Conservation (phyloP, 1,284 basidiomycete species). For the Polyporus tsugae region DNA sequence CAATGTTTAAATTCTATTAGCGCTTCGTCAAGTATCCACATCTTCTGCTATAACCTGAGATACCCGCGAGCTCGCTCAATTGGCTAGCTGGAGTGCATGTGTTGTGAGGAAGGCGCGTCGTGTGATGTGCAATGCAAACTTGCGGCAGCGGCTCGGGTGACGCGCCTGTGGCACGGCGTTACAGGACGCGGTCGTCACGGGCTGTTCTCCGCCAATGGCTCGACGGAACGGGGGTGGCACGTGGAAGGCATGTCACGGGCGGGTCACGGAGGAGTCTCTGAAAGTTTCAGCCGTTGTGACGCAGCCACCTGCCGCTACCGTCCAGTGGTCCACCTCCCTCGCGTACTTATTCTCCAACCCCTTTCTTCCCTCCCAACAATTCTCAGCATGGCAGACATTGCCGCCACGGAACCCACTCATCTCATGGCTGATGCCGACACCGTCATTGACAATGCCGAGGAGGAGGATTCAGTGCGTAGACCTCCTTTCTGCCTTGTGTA, state of each 20-base stretch:
- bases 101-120: too few relatives aligned
- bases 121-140: too few relatives aligned
- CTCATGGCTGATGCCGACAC: conserved; percentile 40
- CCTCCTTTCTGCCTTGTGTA: neutral
- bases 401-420: conserved; percentile 40
- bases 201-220: neutral
- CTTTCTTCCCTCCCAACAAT: neutral
- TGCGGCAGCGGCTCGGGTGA: neutral
- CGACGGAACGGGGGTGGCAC: neutral
- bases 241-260: neutral
- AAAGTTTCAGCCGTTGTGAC: neutral
- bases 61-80: too few relatives aligned
- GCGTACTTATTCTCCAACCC: neutral
- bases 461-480: conserved; percentile 47
- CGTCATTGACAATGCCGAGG: conserved; percentile 46
- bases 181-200: neutral
- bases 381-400: conserved; percentile 43
- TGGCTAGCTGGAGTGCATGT: too few relatives aligned
- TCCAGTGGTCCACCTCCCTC: neutral
- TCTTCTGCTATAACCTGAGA: too few relatives aligned
- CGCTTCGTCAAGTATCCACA: too few relatives aligned
- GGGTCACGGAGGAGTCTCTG: neutral
- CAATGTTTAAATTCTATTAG: too few relatives aligned
- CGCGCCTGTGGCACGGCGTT: neutral
- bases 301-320: neutral